These are phyloP conservation scores for Staphylotrichum tortipilum DNA, from an alignment of 495 filamentous ascomycete species.

Conservation along the genomic window DNA sequence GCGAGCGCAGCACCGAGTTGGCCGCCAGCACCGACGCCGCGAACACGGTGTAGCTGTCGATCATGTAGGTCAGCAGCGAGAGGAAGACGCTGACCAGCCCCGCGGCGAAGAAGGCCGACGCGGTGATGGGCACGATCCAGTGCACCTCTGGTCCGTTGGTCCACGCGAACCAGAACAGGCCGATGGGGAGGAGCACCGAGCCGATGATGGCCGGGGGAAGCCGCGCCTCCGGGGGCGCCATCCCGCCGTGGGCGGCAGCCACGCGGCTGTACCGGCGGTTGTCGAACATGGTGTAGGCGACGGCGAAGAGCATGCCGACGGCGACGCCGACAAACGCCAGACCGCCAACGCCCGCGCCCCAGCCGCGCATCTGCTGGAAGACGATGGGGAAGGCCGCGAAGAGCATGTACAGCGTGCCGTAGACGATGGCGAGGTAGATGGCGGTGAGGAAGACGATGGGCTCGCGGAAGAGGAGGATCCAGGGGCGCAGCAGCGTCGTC, in stretches of 20 bases:
- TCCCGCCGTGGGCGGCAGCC: slow-evolving; percentile 42
- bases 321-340: slow-evolving; percentile 73
- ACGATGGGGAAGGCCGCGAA: slow-evolving; percentile 85
- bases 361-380: slow-evolving; percentile 61
- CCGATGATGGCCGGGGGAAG: slow-evolving; percentile 67
- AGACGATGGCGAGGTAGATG: slow-evolving; percentile 65
- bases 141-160: slow-evolving; percentile 41
- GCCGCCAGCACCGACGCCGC: slow-evolving; percentile 74
- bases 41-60: slow-evolving; percentile 73
- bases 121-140: slow-evolving; percentile 46
- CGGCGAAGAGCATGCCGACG: slow-evolving; percentile 63
- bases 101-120: slow-evolving; percentile 38
- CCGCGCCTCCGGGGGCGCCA: slow-evolving; percentile 65
- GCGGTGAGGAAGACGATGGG: slow-evolving; percentile 76
- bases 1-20: slow-evolving; percentile 55
- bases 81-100: slow-evolving; percentile 56
- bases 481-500: slow-evolving; percentile 54
- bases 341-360: slow-evolving; percentile 64
- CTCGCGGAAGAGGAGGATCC: slow-evolving; percentile 67
- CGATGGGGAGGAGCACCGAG: slow-evolving; percentile 41
- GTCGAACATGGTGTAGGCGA: slow-evolving; percentile 57
- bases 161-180: slow-evolving; percentile 58
- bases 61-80: slow-evolving; percentile 68
- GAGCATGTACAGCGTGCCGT: slow-evolving; percentile 82
- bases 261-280: slow-evolving; percentile 53